Evolutionary conservation across 2,329 filamentous ascomycete genomes (phyloP), one percentile per base, ranked within the genome.

Genomic region (Rosellinia necatrix): DNA sequence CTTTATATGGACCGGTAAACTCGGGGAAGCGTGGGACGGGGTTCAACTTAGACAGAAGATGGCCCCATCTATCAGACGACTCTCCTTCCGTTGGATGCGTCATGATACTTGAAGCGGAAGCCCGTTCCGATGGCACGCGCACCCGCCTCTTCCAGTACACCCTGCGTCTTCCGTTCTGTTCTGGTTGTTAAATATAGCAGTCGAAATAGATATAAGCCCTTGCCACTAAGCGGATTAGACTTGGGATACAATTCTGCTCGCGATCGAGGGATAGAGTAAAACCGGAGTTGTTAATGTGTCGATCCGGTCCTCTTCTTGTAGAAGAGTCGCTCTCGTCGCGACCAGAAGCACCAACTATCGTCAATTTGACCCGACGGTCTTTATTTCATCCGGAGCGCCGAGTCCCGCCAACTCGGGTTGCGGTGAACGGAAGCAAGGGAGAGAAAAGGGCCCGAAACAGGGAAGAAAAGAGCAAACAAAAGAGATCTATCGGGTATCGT

Each of bases 1-100:
- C 90, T 65, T 85, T 84, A 76, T 91, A 87, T 0, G 89, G 88
- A 0, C 90, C 91, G 1, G 87, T 86, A 69, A 92, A 93, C 3
- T 84, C 76, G 3, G 90, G 88, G 55, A 96, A 92, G 1, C 79
- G 72, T 1, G 90, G 90, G 4, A 91, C 76, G 0, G 88, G 88
- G 66, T 81, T 90, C 64, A 90, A 73, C 40, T 76, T 76, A 12
- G 81, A 78, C n/a, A 84, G 66, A 58, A 80, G 77, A 8, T 76
- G 72, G 41, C 75, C 71, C 67, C 81, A 72, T 65, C 75, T 78
- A 55, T 72, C 54, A 63, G 66, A 49, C 15, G 46, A 35, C 66
- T 65, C 30, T 64, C 46, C 29, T 30, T 40, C 25, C 46, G 54
- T 37, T 13, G 63, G 49, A 30, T 64, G 63, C 9, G 64, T 63